A percentile compares a stretch with the other conserved stretches of the same genome.
These are phyloP conservation scores for Hyaloscypha variabilis DNA, from an alignment of 495 filamentous ascomycete species.

Conservation along the genomic window DNA sequence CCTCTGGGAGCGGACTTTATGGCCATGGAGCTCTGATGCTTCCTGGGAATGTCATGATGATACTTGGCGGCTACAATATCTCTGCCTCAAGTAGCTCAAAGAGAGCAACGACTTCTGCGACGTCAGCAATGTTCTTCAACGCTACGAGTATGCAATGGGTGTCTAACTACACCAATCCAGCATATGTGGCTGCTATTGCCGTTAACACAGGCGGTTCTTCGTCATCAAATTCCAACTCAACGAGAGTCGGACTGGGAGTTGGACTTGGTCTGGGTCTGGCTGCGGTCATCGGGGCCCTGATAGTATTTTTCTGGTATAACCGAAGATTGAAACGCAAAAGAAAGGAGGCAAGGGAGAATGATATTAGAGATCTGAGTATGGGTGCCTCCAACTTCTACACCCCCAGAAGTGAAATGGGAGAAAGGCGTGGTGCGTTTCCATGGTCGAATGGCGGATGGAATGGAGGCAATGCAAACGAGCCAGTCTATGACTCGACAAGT, in stretches of 20 bases:
- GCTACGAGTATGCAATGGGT: slow-evolving; percentile 74
- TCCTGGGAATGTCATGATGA: slow-evolving; percentile 87
- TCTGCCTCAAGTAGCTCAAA: slow-evolving; percentile 44
- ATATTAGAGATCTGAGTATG: slow-evolving; percentile 18
- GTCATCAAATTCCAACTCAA: slow-evolving; percentile 17
- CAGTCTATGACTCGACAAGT: slow-evolving; percentile 12
- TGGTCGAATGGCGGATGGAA: slow-evolving; percentile 26
- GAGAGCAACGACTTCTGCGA: slow-evolving; percentile 33
- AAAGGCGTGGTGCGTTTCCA: slow-evolving; percentile 18
- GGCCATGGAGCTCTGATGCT: slow-evolving; percentile 86
- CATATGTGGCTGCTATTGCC: slow-evolving; percentile 25
- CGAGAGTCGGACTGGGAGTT: slow-evolving; percentile 68
- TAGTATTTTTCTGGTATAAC: slow-evolving; percentile 61
- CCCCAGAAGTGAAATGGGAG: slow-evolving; percentile 8
- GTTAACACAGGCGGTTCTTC: background rate
- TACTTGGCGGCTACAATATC: slow-evolving; percentile 80
- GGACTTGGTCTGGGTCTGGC: slow-evolving; percentile 71
- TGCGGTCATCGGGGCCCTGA: slow-evolving; percentile 49
- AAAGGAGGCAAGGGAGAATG: slow-evolving; percentile 26
- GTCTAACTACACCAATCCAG: slow-evolving; percentile 65
- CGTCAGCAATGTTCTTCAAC: slow-evolving; percentile 73
- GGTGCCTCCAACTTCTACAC: slow-evolving; percentile 18
- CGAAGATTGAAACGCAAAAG: slow-evolving; percentile 46
- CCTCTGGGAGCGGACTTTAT: slow-evolving; percentile 60
- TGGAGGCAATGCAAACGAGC: background rate